Conservation (phyloP, 2,329 filamentous ascomycete species). For the Corniculantispora saksenae region DNA sequence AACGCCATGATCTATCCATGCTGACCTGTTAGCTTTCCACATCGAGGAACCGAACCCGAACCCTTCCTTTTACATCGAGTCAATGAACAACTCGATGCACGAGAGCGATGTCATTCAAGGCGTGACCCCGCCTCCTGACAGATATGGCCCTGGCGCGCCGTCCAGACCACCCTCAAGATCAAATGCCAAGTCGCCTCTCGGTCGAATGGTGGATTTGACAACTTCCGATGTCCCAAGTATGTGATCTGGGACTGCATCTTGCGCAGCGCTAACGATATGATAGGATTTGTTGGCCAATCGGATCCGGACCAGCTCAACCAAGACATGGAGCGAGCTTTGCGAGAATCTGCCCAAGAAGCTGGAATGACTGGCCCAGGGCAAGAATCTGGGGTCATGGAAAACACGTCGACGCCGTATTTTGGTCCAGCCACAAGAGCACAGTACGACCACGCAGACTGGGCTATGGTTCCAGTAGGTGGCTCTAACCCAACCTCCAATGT, state of each 20-base stretch:
- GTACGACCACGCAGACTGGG: constrained; percentile 60
- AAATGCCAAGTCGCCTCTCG: constrained; percentile 57
- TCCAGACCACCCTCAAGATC: constrained; percentile 65
- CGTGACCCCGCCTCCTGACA: constrained; percentile 41
- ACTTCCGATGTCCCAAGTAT: constrained; percentile 43
- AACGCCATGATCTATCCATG: neutral
- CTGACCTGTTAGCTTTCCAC: constrained; percentile 48
- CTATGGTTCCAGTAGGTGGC: constrained; percentile 51
- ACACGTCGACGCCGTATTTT: constrained; percentile 45
- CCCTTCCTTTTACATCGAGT: constrained; percentile 13
- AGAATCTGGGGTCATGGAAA: constrained; percentile 33
- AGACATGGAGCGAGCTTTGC: constrained; percentile 57
- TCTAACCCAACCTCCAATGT: constrained; percentile 27
- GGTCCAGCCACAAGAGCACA: constrained; percentile 59
- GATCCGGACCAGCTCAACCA: constrained; percentile 48
- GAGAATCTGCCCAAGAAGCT: constrained; percentile 55
- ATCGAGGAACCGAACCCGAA: constrained; percentile 54
- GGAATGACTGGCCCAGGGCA: constrained; percentile 46
- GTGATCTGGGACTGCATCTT: neutral
- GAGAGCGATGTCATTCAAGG: constrained; percentile 41
- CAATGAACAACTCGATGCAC: neutral
- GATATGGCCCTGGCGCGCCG: constrained; percentile 48
- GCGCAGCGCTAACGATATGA: neutral
- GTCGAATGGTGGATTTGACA: constrained; percentile 52
- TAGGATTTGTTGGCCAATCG: constrained; percentile 24